A percentile compares a stretch with the other conserved stretches of the same genome.
Evolutionary conservation across 179 eudicot genomes (phyloP).

Genomic region (Carnegiea gigantea): DNA sequence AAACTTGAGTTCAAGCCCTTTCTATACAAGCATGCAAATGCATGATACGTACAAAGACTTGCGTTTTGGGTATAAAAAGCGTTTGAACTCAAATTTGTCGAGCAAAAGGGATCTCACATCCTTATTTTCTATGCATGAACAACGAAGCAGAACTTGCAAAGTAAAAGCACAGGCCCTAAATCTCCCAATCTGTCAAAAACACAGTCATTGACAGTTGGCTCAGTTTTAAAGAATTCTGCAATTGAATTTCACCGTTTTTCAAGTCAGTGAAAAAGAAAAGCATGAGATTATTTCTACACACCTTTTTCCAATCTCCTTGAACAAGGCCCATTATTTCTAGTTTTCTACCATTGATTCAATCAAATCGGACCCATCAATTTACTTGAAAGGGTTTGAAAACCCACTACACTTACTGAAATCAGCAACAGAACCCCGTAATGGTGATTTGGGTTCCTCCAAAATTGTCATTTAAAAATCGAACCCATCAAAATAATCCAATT

Average conservation of each 20-base stretch:
- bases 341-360: not conserved
- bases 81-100: not conserved
- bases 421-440: not conserved
- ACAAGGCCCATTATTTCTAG: not conserved
- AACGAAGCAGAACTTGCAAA: too few relatives aligned
- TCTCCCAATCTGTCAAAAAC: too few relatives aligned
- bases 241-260: not conserved
- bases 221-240: not conserved
- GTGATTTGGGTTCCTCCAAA: not conserved
- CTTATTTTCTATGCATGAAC: too few relatives aligned
- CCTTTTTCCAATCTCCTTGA: not conserved
- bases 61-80: too few relatives aligned
- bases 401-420: not conserved
- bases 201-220: not conserved
- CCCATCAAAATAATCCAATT: constrained; percentile 5
- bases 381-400: too few relatives aligned
- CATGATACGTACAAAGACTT: too few relatives aligned
- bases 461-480: not conserved
- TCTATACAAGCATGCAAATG: too few relatives aligned
- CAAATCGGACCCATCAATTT: not conserved
- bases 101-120: too few relatives aligned
- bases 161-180: too few relatives aligned
- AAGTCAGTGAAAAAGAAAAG: not conserved
- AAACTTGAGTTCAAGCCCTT: too few relatives aligned
- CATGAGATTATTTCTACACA: not conserved